Percentiles rank a stretch among this genome's conserved stretches.
Evolutionary conservation across 2,329 filamentous ascomycete genomes (phyloP).

Genomic region (Sclerotiophoma versabilis): DNA sequence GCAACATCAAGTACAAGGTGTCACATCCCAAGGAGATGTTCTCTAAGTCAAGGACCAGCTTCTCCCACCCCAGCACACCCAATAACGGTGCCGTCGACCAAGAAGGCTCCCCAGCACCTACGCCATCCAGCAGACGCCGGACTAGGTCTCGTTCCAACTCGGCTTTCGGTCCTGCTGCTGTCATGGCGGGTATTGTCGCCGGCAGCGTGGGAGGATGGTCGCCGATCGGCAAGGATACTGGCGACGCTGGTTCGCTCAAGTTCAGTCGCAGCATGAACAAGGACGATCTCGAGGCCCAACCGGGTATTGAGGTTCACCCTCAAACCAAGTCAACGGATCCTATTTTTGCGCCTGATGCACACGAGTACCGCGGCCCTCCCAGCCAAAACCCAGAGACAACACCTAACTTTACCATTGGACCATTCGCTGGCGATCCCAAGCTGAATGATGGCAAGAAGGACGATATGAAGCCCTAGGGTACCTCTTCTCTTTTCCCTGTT

Average conservation of each 20-base stretch:
- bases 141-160: constrained; percentile 74
- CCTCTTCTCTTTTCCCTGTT: background rate
- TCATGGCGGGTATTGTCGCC: constrained; percentile 84
- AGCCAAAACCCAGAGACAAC: constrained; percentile 55
- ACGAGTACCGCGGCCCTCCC: constrained; percentile 50
- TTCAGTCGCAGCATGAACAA: constrained; percentile 45
- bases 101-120: constrained; percentile 54
- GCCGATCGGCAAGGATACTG: constrained; percentile 64
- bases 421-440: constrained; percentile 52
- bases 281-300: constrained; percentile 53
- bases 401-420: constrained; percentile 52
- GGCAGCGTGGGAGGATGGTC: constrained; percentile 81
- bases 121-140: constrained; percentile 64
- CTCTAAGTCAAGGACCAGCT: constrained; percentile 68
- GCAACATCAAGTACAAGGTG: constrained; percentile 80
- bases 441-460: constrained; percentile 25
- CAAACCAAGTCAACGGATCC: constrained; percentile 58
- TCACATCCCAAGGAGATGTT: constrained; percentile 76
- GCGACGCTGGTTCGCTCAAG: constrained; percentile 51
- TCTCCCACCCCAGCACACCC: constrained; percentile 69
- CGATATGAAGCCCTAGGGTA: constrained; percentile 9
- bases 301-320: constrained; percentile 57
- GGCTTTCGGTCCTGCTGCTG: constrained; percentile 74
- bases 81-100: constrained; percentile 56
- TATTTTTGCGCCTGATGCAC: constrained; percentile 54